Percentiles rank a stretch among this genome's conserved stretches.
phyloP scores from a whole-genome alignment of 331 rosid genomes.

The Quercus lobata region DNA sequence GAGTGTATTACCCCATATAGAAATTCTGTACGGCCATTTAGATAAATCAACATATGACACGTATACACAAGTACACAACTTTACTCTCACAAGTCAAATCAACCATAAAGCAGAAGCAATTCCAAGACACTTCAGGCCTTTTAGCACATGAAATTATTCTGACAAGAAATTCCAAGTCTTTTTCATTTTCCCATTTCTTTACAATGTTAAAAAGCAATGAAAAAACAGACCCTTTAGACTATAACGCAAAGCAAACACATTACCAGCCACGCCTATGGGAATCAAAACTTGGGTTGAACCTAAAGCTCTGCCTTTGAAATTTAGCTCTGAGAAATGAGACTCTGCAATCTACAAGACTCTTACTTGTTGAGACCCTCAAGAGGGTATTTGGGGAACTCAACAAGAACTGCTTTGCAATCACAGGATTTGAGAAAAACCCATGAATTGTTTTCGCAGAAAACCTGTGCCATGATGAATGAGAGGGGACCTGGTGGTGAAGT shows the following conservation, averaged over 20 bases:
- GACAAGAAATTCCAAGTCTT: neutral
- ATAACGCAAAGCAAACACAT: slow-evolving; percentile 6
- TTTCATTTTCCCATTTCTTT: neutral
- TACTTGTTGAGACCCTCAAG: slow-evolving; percentile 21
- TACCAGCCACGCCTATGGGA: slow-evolving; percentile 44
- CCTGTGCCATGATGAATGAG: slow-evolving; percentile 27
- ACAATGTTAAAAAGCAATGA: neutral
- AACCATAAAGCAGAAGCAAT: neutral
- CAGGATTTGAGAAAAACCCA: slow-evolving; percentile 32
- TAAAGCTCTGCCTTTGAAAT: slow-evolving; percentile 29
- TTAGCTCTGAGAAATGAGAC: slow-evolving; percentile 21
- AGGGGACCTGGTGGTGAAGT: slow-evolving; percentile 17
- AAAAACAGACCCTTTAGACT: neutral
- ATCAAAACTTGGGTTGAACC: slow-evolving; percentile 20
- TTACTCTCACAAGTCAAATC: neutral
- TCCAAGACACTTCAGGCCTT: slow-evolving; percentile 1
- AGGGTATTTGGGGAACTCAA: slow-evolving; percentile 31
- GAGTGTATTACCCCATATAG: neutral
- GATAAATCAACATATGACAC: neutral
- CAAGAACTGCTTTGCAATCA: slow-evolving; percentile 12
- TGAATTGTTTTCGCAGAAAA: slow-evolving; percentile 20
- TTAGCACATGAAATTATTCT: neutral
- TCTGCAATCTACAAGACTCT: slow-evolving; percentile 22
- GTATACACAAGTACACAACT: neutral
- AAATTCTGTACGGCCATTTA: neutral